Percentiles rank a stretch among this genome's conserved stretches.
Conservation (phyloP, 2,329 filamentous ascomycete genomes). For the Aspergillaceae sp. region DNA sequence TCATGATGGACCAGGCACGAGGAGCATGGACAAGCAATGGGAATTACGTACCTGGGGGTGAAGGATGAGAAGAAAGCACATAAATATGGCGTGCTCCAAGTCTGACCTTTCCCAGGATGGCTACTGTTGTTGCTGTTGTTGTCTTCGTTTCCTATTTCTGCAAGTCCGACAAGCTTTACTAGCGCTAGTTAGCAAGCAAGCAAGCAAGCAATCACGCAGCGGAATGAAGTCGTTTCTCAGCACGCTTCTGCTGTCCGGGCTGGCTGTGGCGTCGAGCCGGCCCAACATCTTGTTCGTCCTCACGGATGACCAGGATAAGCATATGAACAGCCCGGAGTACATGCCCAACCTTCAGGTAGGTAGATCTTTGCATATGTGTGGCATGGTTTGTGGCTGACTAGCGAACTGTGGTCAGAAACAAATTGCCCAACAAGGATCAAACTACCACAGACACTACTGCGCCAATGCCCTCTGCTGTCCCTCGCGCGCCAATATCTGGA, state of each 20-base stretch:
- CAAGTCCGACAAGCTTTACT: too few relatives aligned
- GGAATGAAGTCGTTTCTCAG: conserved; percentile 8
- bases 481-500: conserved; percentile 54
- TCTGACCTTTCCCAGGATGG: neutral
- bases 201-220: too few relatives aligned
- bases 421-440: conserved; percentile 48
- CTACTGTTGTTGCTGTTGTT: too few relatives aligned
- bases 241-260: conserved; percentile 6
- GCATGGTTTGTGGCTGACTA: conserved; percentile 2
- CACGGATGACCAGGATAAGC: conserved; percentile 57
- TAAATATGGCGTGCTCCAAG: too few relatives aligned
- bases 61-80: too few relatives aligned
- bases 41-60: too few relatives aligned
- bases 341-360: conserved; percentile 40
- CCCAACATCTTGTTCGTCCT: conserved; percentile 60
- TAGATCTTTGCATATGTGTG: neutral
- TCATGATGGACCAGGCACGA: too few relatives aligned
- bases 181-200: neutral
- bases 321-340: conserved; percentile 33
- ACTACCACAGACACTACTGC: conserved; percentile 51
- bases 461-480: conserved; percentile 60
- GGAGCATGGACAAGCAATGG: too few relatives aligned
- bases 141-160: too few relatives aligned
- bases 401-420: conserved; percentile 39
- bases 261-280: conserved; percentile 12